Evolutionary conservation across 1,284 basidiomycete species (phyloP), one percentile per base, ranked within the genome.

Genomic region (Sporisorium graminicola): DNA sequence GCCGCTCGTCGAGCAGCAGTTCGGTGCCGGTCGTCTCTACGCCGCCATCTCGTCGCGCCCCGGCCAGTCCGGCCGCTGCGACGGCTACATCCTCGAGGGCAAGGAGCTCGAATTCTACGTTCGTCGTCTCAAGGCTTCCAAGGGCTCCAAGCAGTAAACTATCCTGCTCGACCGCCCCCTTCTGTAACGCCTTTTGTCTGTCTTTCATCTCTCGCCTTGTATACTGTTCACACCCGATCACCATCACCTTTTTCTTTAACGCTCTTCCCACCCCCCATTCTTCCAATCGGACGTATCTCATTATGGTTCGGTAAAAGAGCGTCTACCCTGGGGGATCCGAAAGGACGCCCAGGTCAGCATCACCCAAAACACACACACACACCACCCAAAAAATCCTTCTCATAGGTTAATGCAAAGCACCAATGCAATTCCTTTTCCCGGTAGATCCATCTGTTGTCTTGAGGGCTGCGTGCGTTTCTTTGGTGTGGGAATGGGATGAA

Each of bases 1-100:
- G 74, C 65, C 76, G 26, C 78, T 85, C 44, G 82, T 85, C 47
- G 84, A 85, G 80, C 84, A 84, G 77, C 84, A 85, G 74, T 85
- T 85, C 74, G 79, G 82, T 49, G 82, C 81, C 57, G 84, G 84
- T 75, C 77, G 84, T 64, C 77, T 85, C 22, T 85, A 85, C 78
- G 84, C 84, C 58, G 79, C 74, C 66, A 80, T 85, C 61, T 70
- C 82, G 18, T 80, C 77, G 51, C 81, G 84, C 40, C 84, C 84
- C 33, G 84, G 84, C 43, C 84, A 85, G 78, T 72, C 65, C 26
- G 84, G 84, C 52, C 80, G 84, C 24, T 77, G 76, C 49, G 84
- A 85, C 62, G 84, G 84, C 44, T 85, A 85, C 82, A 84, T 85
- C 49, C 80, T 85, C 35, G 84, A 85, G 79, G 84, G 84, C 47